Conservation (phyloP, 2,329 filamentous ascomycete genomes). For the Scleromitrula shiraiana region DNA sequence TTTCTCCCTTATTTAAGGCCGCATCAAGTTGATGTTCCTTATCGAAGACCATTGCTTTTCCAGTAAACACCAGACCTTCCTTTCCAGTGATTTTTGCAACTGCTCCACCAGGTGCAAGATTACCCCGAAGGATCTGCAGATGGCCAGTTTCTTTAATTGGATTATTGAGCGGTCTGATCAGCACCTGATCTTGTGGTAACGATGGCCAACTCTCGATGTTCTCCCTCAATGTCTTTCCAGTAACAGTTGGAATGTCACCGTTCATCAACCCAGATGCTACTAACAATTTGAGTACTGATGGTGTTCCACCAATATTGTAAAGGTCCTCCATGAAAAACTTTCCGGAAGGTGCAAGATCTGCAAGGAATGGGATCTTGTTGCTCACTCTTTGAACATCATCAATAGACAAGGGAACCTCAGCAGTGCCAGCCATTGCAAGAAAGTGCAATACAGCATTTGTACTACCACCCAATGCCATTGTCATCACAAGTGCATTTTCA, state of each 20-base stretch:
- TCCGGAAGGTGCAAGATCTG: slow-evolving; percentile 67
- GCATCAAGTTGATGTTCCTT: slow-evolving; percentile 73
- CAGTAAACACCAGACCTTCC: slow-evolving; percentile 76
- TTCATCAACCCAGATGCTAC: slow-evolving; percentile 69
- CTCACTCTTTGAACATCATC: slow-evolving; percentile 57
- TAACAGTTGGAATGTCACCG: slow-evolving; percentile 72
- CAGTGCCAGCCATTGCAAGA: slow-evolving; percentile 64
- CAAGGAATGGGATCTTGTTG: slow-evolving; percentile 64
- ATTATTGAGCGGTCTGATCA: slow-evolving; percentile 70
- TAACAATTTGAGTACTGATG: slow-evolving; percentile 77
- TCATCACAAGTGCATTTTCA: slow-evolving; percentile 66
- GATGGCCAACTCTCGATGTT: slow-evolving; percentile 73
- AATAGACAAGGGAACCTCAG: slow-evolving; percentile 42
- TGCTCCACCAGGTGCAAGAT: slow-evolving; percentile 79
- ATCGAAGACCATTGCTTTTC: slow-evolving; percentile 75
- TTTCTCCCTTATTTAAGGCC: slow-evolving; percentile 61
- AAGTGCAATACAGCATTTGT: slow-evolving; percentile 67
- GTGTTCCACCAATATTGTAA: slow-evolving; percentile 77
- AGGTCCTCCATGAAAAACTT: slow-evolving; percentile 84
- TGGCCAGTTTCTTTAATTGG: slow-evolving; percentile 80
- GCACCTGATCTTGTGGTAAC: slow-evolving; percentile 68
- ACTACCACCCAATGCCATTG: slow-evolving; percentile 63
- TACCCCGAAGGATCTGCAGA: slow-evolving; percentile 79
- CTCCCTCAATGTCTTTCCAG: slow-evolving; percentile 73
- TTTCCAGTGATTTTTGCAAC: slow-evolving; percentile 97